Evolutionary conservation across 257 asterid genomes (phyloP).

Genomic region (Jaltomata sinuosa): DNA sequence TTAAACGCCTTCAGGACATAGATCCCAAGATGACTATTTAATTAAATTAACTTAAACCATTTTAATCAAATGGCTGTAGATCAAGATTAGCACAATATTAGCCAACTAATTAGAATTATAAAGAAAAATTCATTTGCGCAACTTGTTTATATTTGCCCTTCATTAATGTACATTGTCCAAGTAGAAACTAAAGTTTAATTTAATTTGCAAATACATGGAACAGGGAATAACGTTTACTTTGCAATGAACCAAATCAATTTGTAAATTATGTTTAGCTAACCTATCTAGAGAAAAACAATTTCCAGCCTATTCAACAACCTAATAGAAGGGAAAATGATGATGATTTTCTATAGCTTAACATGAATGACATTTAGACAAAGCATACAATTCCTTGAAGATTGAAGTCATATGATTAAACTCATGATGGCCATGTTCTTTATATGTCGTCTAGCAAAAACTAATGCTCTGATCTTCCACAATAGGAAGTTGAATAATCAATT

Average conservation of each 20-base stretch:
- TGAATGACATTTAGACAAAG: neutral
- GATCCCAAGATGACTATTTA: neutral
- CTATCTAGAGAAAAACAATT: neutral
- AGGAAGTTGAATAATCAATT: neutral
- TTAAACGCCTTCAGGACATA: neutral
- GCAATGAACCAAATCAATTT: neutral
- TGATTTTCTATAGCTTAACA: neutral
- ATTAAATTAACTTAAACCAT: neutral
- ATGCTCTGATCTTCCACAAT: neutral
- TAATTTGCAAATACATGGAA: neutral
- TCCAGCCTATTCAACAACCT: neutral
- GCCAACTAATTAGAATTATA: neutral
- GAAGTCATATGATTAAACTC: neutral
- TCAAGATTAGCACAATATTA: neutral
- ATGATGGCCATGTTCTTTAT: neutral
- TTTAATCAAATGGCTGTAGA: neutral
- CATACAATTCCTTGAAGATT: neutral
- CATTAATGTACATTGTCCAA: neutral
- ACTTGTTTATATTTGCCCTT: neutral
- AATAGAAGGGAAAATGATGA: neutral
- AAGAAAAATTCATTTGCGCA: neutral
- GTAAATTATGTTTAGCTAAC: neutral
- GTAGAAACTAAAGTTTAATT: neutral
- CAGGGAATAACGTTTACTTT: neutral
- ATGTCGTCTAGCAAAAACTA: neutral